Evolutionary conservation across 2,329 filamentous ascomycete species (phyloP), one percentile per base, ranked within the genome.

Genomic region (Aspergillus tamarii): DNA sequence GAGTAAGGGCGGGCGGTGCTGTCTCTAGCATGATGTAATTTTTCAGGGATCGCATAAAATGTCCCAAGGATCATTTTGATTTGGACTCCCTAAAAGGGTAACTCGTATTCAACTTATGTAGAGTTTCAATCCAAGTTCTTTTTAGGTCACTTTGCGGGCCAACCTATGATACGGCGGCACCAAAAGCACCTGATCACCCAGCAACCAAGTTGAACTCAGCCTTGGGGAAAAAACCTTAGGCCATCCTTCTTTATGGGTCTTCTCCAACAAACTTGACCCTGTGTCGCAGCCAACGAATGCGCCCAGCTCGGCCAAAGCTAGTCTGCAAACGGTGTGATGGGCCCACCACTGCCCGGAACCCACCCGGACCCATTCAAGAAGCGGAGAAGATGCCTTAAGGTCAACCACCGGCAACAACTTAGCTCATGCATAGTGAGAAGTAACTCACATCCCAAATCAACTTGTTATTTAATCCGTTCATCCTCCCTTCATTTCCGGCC

Each of bases 171-270:
- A 39, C 34, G 32, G n/a, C 32, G 4, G n/a, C 32, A 34, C 3
- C 10, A n/a, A n/a, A 8, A 39, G 26, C 28, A 34, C 52, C 52
- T 36, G 52, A 54, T 30, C 26, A 60, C 23, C 34, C 34, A 16
- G 34, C 34, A 36, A 36, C 34, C 34, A 36, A 36, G 34, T 36
- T 16, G 34, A 36, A 57, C 61, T 64, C 61, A 66, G 64, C 64
- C 64, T 59, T 64, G 64, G 61, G 58, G n/a, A n/a, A 26, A 19
- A 54, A 34, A 36, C 52, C 52, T 54, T 54, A 54, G 52, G 52
- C 52, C 30, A 54, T 54, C 28, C 14, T 54, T 54, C 52, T 34
- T 10, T 21, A 19, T 26, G 52, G 52, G 26, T 23, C 52, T 10
- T 10, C 14, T 11, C 52, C 23, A 52, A 52, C 48, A 30, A 52